Conservation (phyloP, 2,329 filamentous ascomycete genomes). For the Fusarium algeriense region DNA sequence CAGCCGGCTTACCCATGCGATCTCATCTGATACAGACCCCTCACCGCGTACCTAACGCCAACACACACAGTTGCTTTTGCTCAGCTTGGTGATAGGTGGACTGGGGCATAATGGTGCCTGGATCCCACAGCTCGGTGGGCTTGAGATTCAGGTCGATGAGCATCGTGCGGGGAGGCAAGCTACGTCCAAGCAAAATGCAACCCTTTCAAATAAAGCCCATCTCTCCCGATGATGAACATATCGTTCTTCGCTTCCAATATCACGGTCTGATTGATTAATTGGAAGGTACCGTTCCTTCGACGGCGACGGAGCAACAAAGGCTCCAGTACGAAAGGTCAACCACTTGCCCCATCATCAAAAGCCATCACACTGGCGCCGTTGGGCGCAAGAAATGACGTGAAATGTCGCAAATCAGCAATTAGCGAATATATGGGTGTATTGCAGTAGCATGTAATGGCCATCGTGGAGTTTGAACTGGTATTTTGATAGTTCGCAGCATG, state of each 20-base stretch:
- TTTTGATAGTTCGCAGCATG: constrained; percentile 6
- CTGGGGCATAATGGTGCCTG: constrained; percentile 41
- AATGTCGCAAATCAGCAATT: not conserved
- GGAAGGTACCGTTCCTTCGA: constrained; percentile 3
- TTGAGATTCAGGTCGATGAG: constrained; percentile 40
- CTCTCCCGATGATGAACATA: constrained; percentile 19
- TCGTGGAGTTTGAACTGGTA: constrained; percentile 1
- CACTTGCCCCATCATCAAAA: constrained; percentile 21
- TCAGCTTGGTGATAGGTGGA: constrained; percentile 26
- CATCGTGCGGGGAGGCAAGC: constrained; percentile 38
- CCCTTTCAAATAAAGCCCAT: constrained; percentile 32
- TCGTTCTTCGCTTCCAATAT: constrained; percentile 32
- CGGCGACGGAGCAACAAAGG: not conserved
- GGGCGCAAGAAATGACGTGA: constrained; percentile 35
- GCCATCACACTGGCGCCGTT: constrained; percentile 16
- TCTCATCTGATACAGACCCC: constrained; percentile 36
- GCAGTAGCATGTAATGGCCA: not conserved
- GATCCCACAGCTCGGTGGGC: constrained; percentile 41
- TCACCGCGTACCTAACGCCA: constrained; percentile 35
- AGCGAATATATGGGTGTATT: not conserved
- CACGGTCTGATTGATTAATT: constrained; percentile 12
- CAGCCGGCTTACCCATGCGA: constrained; percentile 38
- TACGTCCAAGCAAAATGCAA: constrained; percentile 39
- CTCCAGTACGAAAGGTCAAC: constrained; percentile 10
- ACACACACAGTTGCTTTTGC: constrained; percentile 6